Base-by-base conservation (phyloP, 345 rosid genomes). In the Eucalyptus pauciflora region DNA sequence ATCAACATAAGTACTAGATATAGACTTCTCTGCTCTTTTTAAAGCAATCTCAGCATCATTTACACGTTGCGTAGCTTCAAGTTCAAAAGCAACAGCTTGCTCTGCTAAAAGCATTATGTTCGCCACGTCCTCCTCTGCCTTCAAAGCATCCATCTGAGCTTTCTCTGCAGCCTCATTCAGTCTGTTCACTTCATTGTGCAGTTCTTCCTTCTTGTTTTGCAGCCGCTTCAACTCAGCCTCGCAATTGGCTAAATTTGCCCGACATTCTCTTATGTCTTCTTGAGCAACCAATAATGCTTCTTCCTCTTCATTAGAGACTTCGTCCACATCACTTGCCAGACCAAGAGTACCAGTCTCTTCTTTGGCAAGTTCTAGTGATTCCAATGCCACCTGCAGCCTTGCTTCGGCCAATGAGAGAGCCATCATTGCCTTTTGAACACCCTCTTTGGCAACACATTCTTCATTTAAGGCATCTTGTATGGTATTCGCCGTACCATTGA, bases 51-150 rank as follows among this genome's bases (percentile, higher is more conserved):
- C 97, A 22, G 99, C 96, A 90, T 96, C 99, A 87, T 91, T 94
- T 86, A 94, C 95, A 60, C 87, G 89, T 87, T 96, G 94, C 67
- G 95, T 89, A 91, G 98, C 98, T 93, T 96, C 98, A 48, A 96
- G 93, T 89, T 96, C 99, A 91, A 94, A 93, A 87, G 99, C 99
- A 90, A 97, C 98, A 88, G 99, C 99, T 92, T 96, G 96, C 93
- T 97, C 99, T 69, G 99, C 99, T 88, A 97, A 92, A 89, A 94
- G 93, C 99, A 97, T 97, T 89, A 97, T 91, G 89, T 96, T 96
- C n/a, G 97, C 91, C 27, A 97, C 99, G 81, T 96, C 99, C 88
- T 96, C 99, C 89, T 97, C 99, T 8, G 99, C 97, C 92, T 95
- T 94, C 91, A 97, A 90, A 25, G 97, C 96, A 91, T 85, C 88